Percentiles rank a stretch among this genome's conserved stretches.
phyloP scores from a whole-genome alignment of 371 early-diverging fungal species.

The Mucor indicus region DNA sequence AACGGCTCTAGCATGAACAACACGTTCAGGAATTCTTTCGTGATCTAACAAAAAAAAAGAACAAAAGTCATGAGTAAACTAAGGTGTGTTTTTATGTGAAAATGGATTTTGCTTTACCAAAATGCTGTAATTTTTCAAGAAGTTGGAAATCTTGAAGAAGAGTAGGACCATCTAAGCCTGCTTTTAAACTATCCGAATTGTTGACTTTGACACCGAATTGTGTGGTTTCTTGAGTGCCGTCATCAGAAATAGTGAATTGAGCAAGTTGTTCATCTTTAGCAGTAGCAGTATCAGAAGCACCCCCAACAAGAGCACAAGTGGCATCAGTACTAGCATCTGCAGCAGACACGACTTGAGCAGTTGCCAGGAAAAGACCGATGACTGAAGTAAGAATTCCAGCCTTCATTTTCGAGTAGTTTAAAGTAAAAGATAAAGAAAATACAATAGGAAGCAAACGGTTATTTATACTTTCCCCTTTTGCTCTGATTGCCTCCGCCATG shows the following conservation, averaged over 20 bases:
- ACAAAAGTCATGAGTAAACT: too few species aligned
- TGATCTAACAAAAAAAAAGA: background rate
- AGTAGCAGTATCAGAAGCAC: background rate
- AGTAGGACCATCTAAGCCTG: conserved; percentile 46
- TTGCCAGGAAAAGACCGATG: conserved; percentile 5
- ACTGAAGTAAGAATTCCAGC: conserved; percentile 1
- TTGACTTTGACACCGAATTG: conserved; percentile 26
- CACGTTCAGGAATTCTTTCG: conserved; percentile 51
- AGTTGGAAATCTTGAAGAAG: conserved; percentile 50
- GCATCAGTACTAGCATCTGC: background rate
- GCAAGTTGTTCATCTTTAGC: conserved; percentile 12
- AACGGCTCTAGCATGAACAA: conserved; percentile 53
- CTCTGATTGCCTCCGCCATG: too few species aligned
- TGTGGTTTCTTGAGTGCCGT: conserved; percentile 22
- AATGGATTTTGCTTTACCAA: conserved; percentile 38
- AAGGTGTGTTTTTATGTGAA: background rate
- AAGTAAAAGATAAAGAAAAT: too few species aligned
- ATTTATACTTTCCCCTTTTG: too few species aligned
- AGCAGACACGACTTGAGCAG: conserved; percentile 7
- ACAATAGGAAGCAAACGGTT: too few species aligned
- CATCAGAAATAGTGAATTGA: conserved; percentile 12
- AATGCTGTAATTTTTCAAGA: conserved; percentile 54
- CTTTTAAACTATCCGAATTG: conserved; percentile 29
- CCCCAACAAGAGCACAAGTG: background rate
- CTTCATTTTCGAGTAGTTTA: too few species aligned